These are phyloP conservation scores for Suillus alpinus DNA, from an alignment of 768 basidiomycete species.

Conservation along the genomic window DNA sequence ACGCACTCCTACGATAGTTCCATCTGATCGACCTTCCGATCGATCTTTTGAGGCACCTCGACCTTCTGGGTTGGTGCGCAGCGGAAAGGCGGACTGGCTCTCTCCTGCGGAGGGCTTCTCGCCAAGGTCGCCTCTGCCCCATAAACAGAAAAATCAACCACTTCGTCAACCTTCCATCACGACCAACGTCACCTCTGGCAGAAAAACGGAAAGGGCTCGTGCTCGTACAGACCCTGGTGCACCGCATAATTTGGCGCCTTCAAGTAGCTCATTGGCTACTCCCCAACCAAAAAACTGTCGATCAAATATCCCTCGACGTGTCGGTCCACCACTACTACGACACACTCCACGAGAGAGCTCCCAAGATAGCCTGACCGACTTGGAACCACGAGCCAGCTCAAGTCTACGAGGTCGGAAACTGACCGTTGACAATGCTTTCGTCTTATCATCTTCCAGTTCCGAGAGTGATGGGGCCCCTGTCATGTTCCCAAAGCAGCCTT, in stretches of 20 bases:
- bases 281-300: conserved; percentile 8
- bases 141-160: conserved; percentile 2
- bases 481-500: conserved; percentile 16
- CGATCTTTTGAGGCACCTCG: not conserved
- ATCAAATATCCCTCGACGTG: conserved; percentile 27
- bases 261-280: conserved; percentile 4
- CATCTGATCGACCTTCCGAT: not conserved
- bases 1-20: not conserved
- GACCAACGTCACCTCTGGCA: not conserved
- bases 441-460: conserved; percentile 40
- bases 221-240: conserved; percentile 29
- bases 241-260: conserved; percentile 9
- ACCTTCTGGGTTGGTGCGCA: not conserved
- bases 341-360: conserved; percentile 7
- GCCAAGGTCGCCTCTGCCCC: not conserved
- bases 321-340: conserved; percentile 13
- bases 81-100: not conserved
- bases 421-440: conserved; percentile 44
- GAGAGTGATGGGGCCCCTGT: conserved; percentile 31
- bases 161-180: conserved; percentile 3
- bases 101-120: not conserved
- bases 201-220: conserved; percentile 23
- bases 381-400: conserved; percentile 25
- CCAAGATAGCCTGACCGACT: not conserved
- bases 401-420: conserved; percentile 35